These are phyloP conservation scores for Silybum marianum DNA, from an alignment of 129 eudicot genomes.

Conservation along the genomic window DNA sequence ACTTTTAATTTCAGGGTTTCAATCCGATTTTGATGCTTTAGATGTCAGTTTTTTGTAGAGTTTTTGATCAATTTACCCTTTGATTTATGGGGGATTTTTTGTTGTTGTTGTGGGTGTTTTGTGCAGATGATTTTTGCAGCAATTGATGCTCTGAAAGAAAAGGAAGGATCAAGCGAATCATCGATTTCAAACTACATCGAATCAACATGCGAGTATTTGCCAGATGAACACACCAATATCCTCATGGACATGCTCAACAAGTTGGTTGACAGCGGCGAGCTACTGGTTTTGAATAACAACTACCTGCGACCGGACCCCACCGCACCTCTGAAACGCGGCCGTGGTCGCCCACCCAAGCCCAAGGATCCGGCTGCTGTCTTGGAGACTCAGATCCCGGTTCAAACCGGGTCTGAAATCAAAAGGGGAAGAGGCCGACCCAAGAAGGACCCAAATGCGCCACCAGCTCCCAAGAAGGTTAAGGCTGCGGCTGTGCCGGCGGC, in stretches of 20 bases:
- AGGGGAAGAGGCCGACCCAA: constrained; percentile 76
- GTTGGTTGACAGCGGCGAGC: constrained; percentile 58
- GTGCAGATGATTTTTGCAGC: constrained; percentile 76
- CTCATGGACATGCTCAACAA: constrained; percentile 46
- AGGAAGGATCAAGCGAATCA: constrained; percentile 58
- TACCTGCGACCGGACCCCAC: constrained; percentile 49
- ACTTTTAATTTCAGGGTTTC: neutral
- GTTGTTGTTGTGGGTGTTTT: neutral
- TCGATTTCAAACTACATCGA: constrained; percentile 64
- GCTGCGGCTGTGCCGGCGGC: constrained; percentile 27
- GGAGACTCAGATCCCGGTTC: neutral
- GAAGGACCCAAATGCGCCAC: constrained; percentile 69
- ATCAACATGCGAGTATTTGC: constrained; percentile 56
- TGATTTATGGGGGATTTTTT: neutral
- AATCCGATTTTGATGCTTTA: neutral
- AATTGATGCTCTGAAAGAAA: constrained; percentile 51
- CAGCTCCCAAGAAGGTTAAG: constrained; percentile 53
- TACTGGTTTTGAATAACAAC: constrained; percentile 56
- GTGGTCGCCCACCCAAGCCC: constrained; percentile 87
- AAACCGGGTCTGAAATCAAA: constrained; percentile 27
- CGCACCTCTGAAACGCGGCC: constrained; percentile 58
- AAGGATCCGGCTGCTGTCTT: constrained; percentile 37
- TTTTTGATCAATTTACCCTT: neutral
- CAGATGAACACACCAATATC: constrained; percentile 49
- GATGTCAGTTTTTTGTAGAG: neutral